Conservation (phyloP, 2,329 filamentous ascomycete species). For the Fusarium brachygibbosum region DNA sequence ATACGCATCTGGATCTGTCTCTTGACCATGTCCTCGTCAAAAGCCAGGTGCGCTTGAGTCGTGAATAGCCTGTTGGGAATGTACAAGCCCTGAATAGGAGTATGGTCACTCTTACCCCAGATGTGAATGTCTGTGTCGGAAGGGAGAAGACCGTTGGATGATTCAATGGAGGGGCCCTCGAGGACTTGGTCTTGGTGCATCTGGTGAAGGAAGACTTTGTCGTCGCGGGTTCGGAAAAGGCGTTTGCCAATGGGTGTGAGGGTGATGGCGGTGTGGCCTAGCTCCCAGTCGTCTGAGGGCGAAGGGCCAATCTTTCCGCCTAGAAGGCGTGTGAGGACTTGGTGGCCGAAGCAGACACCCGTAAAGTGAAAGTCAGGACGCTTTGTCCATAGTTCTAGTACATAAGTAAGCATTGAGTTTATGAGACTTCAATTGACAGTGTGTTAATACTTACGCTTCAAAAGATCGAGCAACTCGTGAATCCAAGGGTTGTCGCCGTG, state of each 20-base stretch:
- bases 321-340: constrained; percentile 79
- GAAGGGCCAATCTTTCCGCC: constrained; percentile 76
- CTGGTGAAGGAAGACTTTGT: constrained; percentile 73
- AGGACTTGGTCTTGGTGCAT: constrained; percentile 84
- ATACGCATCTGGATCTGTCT: constrained; percentile 73
- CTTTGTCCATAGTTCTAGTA: constrained; percentile 62
- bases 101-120: constrained; percentile 75
- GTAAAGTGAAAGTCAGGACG: constrained; percentile 70
- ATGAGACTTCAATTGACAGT: not conserved
- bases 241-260: constrained; percentile 75
- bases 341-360: constrained; percentile 86
- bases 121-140: constrained; percentile 61
- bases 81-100: constrained; percentile 82
- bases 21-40: constrained; percentile 75
- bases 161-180: constrained; percentile 68
- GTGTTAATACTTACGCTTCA: constrained; percentile 55
- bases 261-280: constrained; percentile 74
- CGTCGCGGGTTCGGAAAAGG: constrained; percentile 71
- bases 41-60: constrained; percentile 85
- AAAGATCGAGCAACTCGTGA: constrained; percentile 72
- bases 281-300: constrained; percentile 77
- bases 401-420: not conserved
- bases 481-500: constrained; percentile 82
- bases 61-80: constrained; percentile 73
- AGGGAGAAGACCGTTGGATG: constrained; percentile 55